Evolutionary conservation across 257 asterid genomes (phyloP), one percentile per base, ranked within the genome.

Genomic region (Solanum virginianum): DNA sequence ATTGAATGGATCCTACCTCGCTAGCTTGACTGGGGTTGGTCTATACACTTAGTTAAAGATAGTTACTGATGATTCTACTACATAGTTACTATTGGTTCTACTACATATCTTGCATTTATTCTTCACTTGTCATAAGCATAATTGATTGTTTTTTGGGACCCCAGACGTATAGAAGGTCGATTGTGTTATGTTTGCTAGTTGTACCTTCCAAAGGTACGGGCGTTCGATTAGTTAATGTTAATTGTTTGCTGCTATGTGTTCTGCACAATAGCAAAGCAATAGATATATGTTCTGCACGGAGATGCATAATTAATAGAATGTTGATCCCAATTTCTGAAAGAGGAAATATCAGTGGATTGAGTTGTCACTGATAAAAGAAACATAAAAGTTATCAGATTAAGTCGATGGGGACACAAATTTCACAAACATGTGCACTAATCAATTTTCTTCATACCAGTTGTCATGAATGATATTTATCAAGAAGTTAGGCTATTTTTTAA

Each of bases 181-280:
- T 32, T 32, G 2, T 32, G 3, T 1, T 32, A 32, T 32, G 36
- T 32, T 32, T 32, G 36, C 36, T 32, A 32, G 36, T 32, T 32
- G 36, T 32, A 32, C 36, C 36, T 32, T 32, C 36, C 36, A 32
- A 3, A 32, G 36, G 36, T 32, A 32, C 1, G 36, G 36, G 36
- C 36, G 36, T 32, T 32, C 36, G 36, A 32, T 32, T 32, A 32
- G 36, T 32, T 32, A 32, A 32, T 32, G 36, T 32, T 32, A 32
- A 32, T 32, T 32, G 36, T 96, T 96, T 90, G 99, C 94, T 88
- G 98, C 99, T 86, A 96, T 91, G 88, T 96, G 96, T 91, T 96
- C 99, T 96, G 97, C 92, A 85, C 90, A 93, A 87, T 91, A 91
- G 90, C 90, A 91, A 86, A 88, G 80, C 80, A 36, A 22, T 36